Conservation (phyloP, 805 yeast genomes). For the Saccharomycopsis fermentans region DNA sequence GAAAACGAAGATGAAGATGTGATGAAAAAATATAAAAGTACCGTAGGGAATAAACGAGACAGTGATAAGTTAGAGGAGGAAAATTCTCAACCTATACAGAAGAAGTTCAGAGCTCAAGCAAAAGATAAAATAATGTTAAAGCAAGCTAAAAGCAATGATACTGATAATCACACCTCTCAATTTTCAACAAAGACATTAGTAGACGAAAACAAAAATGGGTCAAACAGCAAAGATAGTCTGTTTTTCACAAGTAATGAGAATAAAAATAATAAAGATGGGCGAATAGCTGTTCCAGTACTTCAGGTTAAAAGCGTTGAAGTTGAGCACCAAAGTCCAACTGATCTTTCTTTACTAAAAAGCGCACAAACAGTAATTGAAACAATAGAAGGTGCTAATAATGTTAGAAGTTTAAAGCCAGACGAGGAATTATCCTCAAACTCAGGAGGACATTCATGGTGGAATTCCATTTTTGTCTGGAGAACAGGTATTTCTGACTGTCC, state of each 20-base stretch:
- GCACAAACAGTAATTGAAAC: not conserved
- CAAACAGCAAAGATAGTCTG: not conserved
- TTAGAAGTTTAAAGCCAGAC: not conserved
- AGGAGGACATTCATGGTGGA: slow-evolving; percentile 11
- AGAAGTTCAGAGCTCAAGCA: not conserved
- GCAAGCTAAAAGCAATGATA: not conserved
- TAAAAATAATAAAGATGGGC: not conserved
- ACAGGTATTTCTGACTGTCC: not conserved
- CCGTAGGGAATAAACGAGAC: not conserved
- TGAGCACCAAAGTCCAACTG: not conserved
- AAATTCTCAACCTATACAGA: not conserved
- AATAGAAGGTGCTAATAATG: not conserved
- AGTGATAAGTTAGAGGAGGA: not conserved
- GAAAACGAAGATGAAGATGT: not conserved
- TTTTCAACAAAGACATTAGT: not conserved
- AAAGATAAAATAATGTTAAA: not conserved
- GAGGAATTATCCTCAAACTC: not conserved
- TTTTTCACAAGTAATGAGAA: not conserved
- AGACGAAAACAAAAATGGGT: not conserved
- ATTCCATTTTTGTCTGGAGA: slow-evolving; percentile 15
- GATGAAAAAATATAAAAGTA: not conserved
- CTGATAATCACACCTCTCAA: not conserved
- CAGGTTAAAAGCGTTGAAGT: not conserved
- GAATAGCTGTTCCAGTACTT: not conserved
- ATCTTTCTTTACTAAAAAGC: not conserved